Evolutionary conservation across 2,329 filamentous ascomycete species (phyloP).

Genomic region (Talaromyces sp.): DNA sequence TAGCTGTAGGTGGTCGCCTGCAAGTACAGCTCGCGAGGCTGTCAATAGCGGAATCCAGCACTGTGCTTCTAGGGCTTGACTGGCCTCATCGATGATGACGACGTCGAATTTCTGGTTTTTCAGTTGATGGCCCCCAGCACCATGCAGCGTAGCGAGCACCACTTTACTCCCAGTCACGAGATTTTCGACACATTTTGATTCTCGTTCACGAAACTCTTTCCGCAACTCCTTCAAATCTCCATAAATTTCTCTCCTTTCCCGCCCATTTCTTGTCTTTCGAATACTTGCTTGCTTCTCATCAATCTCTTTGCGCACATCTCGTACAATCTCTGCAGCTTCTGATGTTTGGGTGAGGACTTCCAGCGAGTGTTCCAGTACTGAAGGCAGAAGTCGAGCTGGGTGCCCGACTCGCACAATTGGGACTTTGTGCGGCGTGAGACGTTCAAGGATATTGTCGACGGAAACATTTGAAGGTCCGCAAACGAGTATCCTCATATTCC

Average conservation of each 20-base stretch:
- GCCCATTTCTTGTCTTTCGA: conserved; percentile 77
- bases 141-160: conserved; percentile 87
- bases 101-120: conserved; percentile 81
- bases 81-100: conserved; percentile 93
- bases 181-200: conserved; percentile 73
- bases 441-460: conserved; percentile 96
- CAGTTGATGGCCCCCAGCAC: conserved; percentile 80
- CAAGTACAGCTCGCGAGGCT: conserved; percentile 79
- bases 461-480: conserved; percentile 96
- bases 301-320: conserved; percentile 88
- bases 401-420: conserved; percentile 89
- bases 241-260: conserved; percentile 78
- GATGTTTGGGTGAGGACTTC: conserved; percentile 89
- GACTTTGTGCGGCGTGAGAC: conserved; percentile 77
- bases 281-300: conserved; percentile 86
- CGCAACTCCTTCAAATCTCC: conserved; percentile 78
- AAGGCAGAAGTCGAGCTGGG: conserved; percentile 82
- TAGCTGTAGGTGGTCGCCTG: conserved; percentile 90
- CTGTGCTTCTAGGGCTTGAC: conserved; percentile 91
- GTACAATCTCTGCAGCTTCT: conserved; percentile 82
- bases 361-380: conserved; percentile 82
- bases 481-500: conserved; percentile 74
- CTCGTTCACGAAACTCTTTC: conserved; percentile 82
- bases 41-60: conserved; percentile 89
- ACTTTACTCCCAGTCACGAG: conserved; percentile 77